These are phyloP conservation scores for Apocynum venetum DNA, from an alignment of 257 asterid species.

Conservation along the genomic window DNA sequence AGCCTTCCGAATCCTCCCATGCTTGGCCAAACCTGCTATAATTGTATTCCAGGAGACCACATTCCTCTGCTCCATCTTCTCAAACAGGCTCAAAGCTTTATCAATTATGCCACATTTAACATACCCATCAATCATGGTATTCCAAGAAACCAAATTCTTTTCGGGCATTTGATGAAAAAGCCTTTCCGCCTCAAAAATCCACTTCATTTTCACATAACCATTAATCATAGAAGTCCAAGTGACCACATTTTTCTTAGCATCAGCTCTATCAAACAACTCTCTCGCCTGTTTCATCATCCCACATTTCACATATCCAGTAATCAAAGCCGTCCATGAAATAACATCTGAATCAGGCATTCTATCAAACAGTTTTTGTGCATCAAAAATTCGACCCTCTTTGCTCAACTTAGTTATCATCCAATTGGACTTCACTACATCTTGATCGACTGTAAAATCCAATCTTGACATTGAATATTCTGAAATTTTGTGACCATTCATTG, in stretches of 20 bases:
- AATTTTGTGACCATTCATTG: neutral
- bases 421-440: neutral
- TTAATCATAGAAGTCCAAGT: slow-evolving; percentile 12
- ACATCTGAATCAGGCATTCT: slow-evolving; percentile 7
- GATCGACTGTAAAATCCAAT: neutral
- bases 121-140: slow-evolving; percentile 8
- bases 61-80: slow-evolving; percentile 3
- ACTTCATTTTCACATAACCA: slow-evolving; percentile 5
- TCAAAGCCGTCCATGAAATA: slow-evolving; percentile 7
- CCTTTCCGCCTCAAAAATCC: neutral
- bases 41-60: slow-evolving; percentile 8
- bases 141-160: slow-evolving; percentile 13
- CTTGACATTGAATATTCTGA: neutral
- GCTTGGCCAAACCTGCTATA: slow-evolving; percentile 7
- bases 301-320: slow-evolving; percentile 3
- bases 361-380: slow-evolving; percentile 4
- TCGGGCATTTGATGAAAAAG: slow-evolving; percentile 5
- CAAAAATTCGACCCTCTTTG: neutral
- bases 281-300: slow-evolving; percentile 7
- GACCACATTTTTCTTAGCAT: slow-evolving; percentile 8
- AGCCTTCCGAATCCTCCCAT: slow-evolving; percentile 2
- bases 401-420: neutral
- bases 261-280: slow-evolving; percentile 7
- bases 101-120: neutral
- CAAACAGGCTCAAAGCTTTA: slow-evolving; percentile 8